Evolutionary conservation across 768 basidiomycete species (phyloP).

Genomic region (Boletus fagicola): DNA sequence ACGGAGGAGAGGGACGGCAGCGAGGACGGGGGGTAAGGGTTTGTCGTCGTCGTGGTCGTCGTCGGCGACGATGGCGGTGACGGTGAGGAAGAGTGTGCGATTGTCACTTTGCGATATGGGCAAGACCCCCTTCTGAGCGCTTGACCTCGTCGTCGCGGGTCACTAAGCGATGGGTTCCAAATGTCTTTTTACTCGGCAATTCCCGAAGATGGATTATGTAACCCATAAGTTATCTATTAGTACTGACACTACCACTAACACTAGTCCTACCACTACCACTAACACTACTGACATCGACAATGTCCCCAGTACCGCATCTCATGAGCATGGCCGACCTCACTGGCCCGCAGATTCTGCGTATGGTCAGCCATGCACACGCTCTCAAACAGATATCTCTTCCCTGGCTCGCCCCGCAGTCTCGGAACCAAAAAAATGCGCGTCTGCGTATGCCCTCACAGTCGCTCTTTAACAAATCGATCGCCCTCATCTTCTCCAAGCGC

Average conservation of each 20-base stretch:
- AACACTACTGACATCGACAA: neutral
- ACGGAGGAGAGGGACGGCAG: neutral
- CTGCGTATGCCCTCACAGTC: slow-evolving; percentile 69
- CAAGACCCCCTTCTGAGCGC: slow-evolving; percentile 4
- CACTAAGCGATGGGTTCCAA: neutral
- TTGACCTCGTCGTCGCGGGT: slow-evolving; percentile 2
- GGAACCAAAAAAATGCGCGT: slow-evolving; percentile 31
- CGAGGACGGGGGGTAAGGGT: neutral
- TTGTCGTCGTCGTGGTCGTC: slow-evolving; percentile 10
- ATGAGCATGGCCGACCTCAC: slow-evolving; percentile 89
- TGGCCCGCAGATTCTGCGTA: slow-evolving; percentile 64
- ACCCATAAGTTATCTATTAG: neutral
- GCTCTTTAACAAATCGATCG: slow-evolving; percentile 79
- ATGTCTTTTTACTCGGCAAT: slow-evolving; percentile 6
- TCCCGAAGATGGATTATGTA: slow-evolving; percentile 6
- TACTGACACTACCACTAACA: neutral
- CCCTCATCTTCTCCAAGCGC: slow-evolving; percentile 89
- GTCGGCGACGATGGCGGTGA: slow-evolving; percentile 6
- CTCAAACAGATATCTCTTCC: slow-evolving; percentile 64
- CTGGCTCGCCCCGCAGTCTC: slow-evolving; percentile 58
- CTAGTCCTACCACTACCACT: too few species aligned
- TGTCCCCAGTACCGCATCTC: slow-evolving; percentile 58
- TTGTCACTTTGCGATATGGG: neutral
- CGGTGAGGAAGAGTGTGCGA: slow-evolving; percentile 1
- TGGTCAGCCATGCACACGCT: slow-evolving; percentile 61